Percentiles rank a stretch among this genome's conserved stretches.
Evolutionary conservation across 1,284 basidiomycete species (phyloP).

Genomic region (Melampsora larici-populina): DNA sequence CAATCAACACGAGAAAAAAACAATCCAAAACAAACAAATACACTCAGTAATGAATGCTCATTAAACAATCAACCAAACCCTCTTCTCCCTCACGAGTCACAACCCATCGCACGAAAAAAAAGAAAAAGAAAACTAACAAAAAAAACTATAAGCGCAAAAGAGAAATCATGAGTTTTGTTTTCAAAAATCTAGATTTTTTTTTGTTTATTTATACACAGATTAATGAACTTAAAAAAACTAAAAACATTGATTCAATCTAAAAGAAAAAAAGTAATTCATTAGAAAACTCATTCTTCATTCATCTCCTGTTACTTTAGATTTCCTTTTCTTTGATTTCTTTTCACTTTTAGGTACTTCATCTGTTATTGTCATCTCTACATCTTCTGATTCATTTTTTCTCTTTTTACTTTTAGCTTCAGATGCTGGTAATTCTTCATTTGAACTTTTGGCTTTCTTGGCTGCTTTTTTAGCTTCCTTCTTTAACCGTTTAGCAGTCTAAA

Average conservation of each 20-base stretch:
- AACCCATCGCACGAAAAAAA: background rate
- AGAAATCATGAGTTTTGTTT: too few relatives aligned
- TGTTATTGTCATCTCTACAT: conserved; percentile 55
- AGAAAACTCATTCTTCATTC: background rate
- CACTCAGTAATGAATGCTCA: too few relatives aligned
- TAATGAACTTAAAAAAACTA: too few relatives aligned
- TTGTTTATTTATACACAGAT: too few relatives aligned
- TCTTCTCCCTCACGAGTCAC: too few relatives aligned
- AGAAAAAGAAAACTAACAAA: conserved; percentile 28
- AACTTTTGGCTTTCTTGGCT: background rate
- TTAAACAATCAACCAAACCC: too few relatives aligned
- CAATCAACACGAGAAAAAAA: too few relatives aligned
- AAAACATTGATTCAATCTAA: too few relatives aligned
- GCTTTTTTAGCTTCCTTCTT: background rate
- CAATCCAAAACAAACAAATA: too few relatives aligned
- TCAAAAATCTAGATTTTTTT: background rate
- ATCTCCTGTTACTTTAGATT: conserved; percentile 29
- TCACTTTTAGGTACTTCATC: conserved; percentile 45
- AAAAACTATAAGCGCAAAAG: background rate
- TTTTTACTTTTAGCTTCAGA: conserved; percentile 44
- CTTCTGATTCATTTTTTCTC: conserved; percentile 54
- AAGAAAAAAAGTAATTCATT: too few relatives aligned
- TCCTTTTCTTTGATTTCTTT: conserved; percentile 41
- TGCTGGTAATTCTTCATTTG: too few relatives aligned
- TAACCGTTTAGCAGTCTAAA: background rate